phyloP scores from a whole-genome alignment of 2,329 filamentous ascomycete genomes.

The Pyrenophora tritici-repentis region DNA sequence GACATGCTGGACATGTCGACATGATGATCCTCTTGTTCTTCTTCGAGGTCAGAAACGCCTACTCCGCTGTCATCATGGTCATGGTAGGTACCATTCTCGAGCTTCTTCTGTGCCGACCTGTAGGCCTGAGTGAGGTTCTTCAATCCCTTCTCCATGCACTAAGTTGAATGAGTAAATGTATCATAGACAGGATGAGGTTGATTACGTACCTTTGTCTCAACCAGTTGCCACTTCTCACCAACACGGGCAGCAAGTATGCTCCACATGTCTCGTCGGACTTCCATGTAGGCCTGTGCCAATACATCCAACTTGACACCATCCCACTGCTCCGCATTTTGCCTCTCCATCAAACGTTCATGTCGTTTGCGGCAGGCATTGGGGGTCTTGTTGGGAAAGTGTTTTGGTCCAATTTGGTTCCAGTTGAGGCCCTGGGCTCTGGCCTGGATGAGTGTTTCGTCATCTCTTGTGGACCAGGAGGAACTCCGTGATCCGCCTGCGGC shows the following conservation, averaged over 20 bases:
- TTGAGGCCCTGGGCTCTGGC: conserved; percentile 78
- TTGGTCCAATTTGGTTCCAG: conserved; percentile 79
- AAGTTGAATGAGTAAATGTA: conserved; percentile 17
- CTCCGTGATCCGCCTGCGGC: conserved; percentile 42
- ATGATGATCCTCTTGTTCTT: conserved; percentile 46
- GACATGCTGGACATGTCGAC: conserved; percentile 31
- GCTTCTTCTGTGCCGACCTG: conserved; percentile 68
- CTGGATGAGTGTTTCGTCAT: conserved; percentile 73
- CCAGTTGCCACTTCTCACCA: conserved; percentile 64
- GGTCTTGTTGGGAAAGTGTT: conserved; percentile 76
- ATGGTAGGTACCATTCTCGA: conserved; percentile 53
- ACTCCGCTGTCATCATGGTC: conserved; percentile 71
- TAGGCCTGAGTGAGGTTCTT: conserved; percentile 77
- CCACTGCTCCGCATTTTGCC: conserved; percentile 75
- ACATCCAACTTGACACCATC: conserved; percentile 74
- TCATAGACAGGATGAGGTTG: neutral
- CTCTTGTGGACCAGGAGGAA: conserved; percentile 69
- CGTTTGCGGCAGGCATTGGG: conserved; percentile 87
- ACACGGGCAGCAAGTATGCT: conserved; percentile 67
- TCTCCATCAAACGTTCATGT: conserved; percentile 82
- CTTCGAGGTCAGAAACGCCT: conserved; percentile 59
- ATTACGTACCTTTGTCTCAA: conserved; percentile 76
- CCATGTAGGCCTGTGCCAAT: conserved; percentile 78
- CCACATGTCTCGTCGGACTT: conserved; percentile 82
- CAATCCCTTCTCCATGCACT: conserved; percentile 84